These are phyloP conservation scores for Kandelia obovata DNA, from an alignment of 345 rosid genomes.

Conservation along the genomic window DNA sequence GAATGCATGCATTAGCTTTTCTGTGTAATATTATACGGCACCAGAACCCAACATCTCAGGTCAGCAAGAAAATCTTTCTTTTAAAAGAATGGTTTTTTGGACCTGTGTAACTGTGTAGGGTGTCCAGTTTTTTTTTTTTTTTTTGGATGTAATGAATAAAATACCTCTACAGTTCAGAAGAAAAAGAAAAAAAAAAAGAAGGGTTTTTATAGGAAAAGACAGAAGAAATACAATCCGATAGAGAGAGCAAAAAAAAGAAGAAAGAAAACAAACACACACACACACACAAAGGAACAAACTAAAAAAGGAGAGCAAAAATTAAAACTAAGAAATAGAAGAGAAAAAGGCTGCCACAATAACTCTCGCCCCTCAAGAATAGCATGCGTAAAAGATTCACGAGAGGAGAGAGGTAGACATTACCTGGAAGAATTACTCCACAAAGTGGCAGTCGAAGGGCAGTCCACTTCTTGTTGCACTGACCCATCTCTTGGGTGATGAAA, in stretches of 20 bases:
- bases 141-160: neutral
- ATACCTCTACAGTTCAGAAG: neutral
- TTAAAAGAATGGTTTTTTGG: neutral
- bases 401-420: slow-evolving; percentile 26
- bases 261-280: neutral
- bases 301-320: too few species aligned
- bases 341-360: slow-evolving; percentile 31
- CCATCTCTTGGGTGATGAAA: slow-evolving; percentile 38
- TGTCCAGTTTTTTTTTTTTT: too few species aligned
- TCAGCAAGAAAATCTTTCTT: slow-evolving; percentile 13
- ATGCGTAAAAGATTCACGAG: neutral
- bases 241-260: neutral
- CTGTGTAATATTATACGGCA: neutral
- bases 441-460: slow-evolving; percentile 35
- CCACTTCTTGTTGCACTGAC: slow-evolving; percentile 45
- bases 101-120: too few species aligned
- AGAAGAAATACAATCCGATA: slow-evolving; percentile 1
- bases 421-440: slow-evolving; percentile 80
- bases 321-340: slow-evolving; percentile 7
- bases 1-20: slow-evolving; percentile 14
- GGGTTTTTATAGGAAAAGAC: neutral
- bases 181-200: too few species aligned
- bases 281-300: too few species aligned
- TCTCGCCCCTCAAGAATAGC: too few species aligned
- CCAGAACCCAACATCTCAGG: slow-evolving; percentile 15